Evolutionary conservation across 2,329 filamentous ascomycete species (phyloP).

Genomic region (Colletotrichum cereale): DNA sequence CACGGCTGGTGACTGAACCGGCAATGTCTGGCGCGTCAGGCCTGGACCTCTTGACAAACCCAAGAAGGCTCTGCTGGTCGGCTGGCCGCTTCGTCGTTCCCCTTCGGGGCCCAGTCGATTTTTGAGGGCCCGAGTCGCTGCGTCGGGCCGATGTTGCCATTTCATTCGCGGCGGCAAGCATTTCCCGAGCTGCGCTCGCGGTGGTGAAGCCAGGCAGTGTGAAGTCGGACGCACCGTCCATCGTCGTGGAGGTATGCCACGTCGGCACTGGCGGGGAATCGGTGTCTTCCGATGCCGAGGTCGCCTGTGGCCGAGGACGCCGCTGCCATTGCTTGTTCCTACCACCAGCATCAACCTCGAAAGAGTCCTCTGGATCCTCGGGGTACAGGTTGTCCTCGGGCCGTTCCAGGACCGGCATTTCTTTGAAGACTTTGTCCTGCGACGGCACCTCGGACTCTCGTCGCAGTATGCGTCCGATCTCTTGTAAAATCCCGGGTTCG

Average conservation of each 20-base stretch:
- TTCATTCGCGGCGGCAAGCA: slow-evolving; percentile 49
- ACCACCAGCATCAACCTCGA: background rate
- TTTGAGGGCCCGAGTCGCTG: slow-evolving; percentile 40
- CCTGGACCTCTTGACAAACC: slow-evolving; percentile 51
- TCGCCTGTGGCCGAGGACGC: slow-evolving; percentile 21
- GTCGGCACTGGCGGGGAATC: slow-evolving; percentile 8
- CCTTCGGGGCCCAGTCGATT: slow-evolving; percentile 41
- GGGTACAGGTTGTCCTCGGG: slow-evolving; percentile 78
- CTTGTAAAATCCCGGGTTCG: slow-evolving; percentile 69
- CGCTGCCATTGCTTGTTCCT: slow-evolving; percentile 35
- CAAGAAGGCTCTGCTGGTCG: slow-evolving; percentile 58
- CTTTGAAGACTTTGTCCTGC: slow-evolving; percentile 65
- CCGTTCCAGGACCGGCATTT: slow-evolving; percentile 65
- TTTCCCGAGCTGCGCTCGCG: slow-evolving; percentile 65
- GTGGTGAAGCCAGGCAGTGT: slow-evolving; percentile 74
- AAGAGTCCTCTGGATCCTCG: slow-evolving; percentile 46
- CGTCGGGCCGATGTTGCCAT: slow-evolving; percentile 36
- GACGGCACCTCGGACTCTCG: slow-evolving; percentile 66
- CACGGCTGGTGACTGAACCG: slow-evolving; percentile 3
- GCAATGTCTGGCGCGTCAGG: slow-evolving; percentile 28
- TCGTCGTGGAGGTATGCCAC: slow-evolving; percentile 63
- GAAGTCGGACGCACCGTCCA: slow-evolving; percentile 70
- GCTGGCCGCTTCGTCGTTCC: slow-evolving; percentile 50
- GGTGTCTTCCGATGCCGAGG: slow-evolving; percentile 9
- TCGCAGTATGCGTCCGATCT: slow-evolving; percentile 78